phyloP scores from a whole-genome alignment of 768 basidiomycete genomes.

The Lactarius hengduanensis region DNA sequence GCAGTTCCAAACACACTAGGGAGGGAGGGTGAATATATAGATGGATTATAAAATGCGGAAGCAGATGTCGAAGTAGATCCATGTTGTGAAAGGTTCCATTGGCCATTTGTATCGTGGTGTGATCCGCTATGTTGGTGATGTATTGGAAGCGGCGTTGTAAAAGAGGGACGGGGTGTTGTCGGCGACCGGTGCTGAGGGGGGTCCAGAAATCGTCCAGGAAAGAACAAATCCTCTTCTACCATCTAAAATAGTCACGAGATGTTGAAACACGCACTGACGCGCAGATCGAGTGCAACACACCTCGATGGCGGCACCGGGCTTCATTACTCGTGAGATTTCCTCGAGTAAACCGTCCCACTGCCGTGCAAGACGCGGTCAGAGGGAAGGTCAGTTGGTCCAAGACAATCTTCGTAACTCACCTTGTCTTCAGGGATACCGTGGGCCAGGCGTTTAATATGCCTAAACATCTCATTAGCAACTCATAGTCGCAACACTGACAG shows the following conservation, averaged over 20 bases:
- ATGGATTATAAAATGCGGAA: neutral
- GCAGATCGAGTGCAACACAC: constrained; percentile 35
- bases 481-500: neutral
- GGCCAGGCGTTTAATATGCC: constrained; percentile 68
- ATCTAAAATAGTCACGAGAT: constrained; percentile 40
- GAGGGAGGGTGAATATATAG: constrained; percentile 5
- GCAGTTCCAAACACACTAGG: neutral
- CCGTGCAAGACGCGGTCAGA: constrained; percentile 3
- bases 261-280: neutral
- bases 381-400: neutral
- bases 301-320: constrained; percentile 71
- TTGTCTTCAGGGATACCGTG: constrained; percentile 76
- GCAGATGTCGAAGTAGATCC: constrained; percentile 4
- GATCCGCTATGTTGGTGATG: constrained; percentile 1
- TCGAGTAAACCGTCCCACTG: constrained; percentile 71
- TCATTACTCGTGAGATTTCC: constrained; percentile 70
- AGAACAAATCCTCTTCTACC: constrained; percentile 72
- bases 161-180: constrained; percentile 18
- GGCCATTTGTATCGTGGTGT: constrained; percentile 3
- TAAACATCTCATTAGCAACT: constrained; percentile 31
- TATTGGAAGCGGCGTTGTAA: constrained; percentile 7
- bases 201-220: constrained; percentile 54
- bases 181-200: constrained; percentile 18
- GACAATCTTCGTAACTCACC: constrained; percentile 37
- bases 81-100: constrained; percentile 5